Conservation (phyloP, 306 rosid genomes). For the Macrotyloma uniflorum region DNA sequence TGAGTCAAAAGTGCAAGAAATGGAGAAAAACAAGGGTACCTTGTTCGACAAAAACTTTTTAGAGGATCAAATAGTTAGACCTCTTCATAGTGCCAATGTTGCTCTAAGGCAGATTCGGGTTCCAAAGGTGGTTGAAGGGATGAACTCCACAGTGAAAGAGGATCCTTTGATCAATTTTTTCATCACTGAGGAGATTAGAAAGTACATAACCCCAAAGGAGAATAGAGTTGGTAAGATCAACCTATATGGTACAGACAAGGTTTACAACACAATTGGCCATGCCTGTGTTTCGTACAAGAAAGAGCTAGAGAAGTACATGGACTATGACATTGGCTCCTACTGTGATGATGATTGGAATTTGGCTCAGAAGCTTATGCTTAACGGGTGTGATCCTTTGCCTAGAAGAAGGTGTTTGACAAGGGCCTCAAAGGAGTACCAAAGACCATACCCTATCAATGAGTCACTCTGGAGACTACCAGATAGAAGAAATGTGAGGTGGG, state of each 20-base stretch:
- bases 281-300: conserved; percentile 75
- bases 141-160: conserved; percentile 53
- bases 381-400: conserved; percentile 94
- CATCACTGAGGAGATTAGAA: conserved; percentile 79
- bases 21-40: conserved; percentile 62
- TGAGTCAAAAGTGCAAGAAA: conserved; percentile 52
- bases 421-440: conserved; percentile 77
- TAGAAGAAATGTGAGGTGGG: conserved; percentile 84
- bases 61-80: conserved; percentile 72
- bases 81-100: conserved; percentile 76
- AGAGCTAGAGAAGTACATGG: conserved; percentile 82
- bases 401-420: conserved; percentile 83
- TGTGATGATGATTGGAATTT: conserved; percentile 94
- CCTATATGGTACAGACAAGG: conserved; percentile 61
- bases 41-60: conserved; percentile 58
- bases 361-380: conserved; percentile 86
- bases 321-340: conserved; percentile 87
- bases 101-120: conserved; percentile 70
- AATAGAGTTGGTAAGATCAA: conserved; percentile 65
- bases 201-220: conserved; percentile 88
- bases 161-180: conserved; percentile 81
- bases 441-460: conserved; percentile 75
- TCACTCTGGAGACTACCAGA: conserved; percentile 84
- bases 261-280: conserved; percentile 88
- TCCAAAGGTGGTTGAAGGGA: conserved; percentile 49